phyloP scores from a whole-genome alignment of 257 asterid species.

The Petunia secreta region DNA sequence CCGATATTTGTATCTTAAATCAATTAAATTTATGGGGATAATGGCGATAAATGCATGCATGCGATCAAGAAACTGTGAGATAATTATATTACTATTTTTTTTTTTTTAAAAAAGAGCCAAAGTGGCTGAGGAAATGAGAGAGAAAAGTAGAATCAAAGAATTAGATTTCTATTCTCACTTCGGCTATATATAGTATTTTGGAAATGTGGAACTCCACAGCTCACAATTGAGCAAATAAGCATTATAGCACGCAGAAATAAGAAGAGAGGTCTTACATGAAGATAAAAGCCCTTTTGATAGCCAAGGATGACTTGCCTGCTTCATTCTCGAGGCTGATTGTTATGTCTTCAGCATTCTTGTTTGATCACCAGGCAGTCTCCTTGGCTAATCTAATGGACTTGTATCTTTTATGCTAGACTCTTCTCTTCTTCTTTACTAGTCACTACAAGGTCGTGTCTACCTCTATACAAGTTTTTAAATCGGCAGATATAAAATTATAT shows the following conservation, averaged over 20 bases:
- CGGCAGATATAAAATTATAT: neutral
- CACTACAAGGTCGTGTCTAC: neutral
- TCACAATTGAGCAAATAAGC: neutral
- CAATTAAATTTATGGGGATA: neutral
- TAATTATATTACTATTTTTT: too few relatives aligned
- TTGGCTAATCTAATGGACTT: constrained; percentile 45
- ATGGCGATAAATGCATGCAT: neutral
- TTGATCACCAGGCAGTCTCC: constrained; percentile 47
- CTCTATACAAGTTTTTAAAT: neutral
- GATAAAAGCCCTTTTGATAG: constrained; percentile 57
- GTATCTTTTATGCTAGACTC: constrained; percentile 45
- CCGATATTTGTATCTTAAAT: too few relatives aligned
- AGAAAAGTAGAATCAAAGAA: constrained; percentile 11
- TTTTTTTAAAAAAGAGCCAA: neutral
- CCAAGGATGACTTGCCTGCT: constrained; percentile 85
- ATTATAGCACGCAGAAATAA: constrained; percentile 20
- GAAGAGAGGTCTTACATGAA: constrained; percentile 46
- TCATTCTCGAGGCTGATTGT: constrained; percentile 21
- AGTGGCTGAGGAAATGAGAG: neutral
- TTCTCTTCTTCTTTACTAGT: constrained; percentile 1
- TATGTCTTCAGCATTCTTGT: neutral
- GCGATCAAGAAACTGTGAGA: too few relatives aligned
- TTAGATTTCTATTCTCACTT: neutral
- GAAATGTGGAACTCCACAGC: neutral
- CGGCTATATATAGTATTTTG: constrained; percentile 5